Evolutionary conservation across 1,139 yeast species (phyloP).

Genomic region (Nakaseomyces glabratus): DNA sequence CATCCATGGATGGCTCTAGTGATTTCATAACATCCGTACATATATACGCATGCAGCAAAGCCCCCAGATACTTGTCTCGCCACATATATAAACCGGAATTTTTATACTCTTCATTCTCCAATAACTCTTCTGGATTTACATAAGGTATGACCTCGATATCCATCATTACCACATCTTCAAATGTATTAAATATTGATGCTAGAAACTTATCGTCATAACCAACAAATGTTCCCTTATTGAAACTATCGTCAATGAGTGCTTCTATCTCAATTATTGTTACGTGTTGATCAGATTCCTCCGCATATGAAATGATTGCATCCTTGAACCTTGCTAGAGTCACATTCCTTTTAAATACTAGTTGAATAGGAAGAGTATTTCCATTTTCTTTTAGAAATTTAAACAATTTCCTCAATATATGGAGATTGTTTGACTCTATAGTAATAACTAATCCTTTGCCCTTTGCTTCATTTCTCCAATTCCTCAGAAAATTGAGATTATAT

Average conservation of each 20-base stretch:
- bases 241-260: slow-evolving; percentile 2
- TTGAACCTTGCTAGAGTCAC: slow-evolving; percentile 3
- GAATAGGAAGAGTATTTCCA: slow-evolving; percentile 12
- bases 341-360: slow-evolving; percentile 9
- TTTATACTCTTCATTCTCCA: slow-evolving; percentile 32
- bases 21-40: slow-evolving; percentile 31
- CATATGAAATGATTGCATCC: slow-evolving; percentile 6
- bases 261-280: slow-evolving; percentile 6
- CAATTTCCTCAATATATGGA: slow-evolving; percentile 2
- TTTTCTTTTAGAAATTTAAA: slow-evolving; percentile 6
- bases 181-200: slow-evolving; percentile 36
- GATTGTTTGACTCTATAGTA: slow-evolving; percentile 8
- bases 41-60: slow-evolving; percentile 31
- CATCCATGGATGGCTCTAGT: slow-evolving; percentile 36
- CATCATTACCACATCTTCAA: slow-evolving; percentile 39
- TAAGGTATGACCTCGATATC: slow-evolving; percentile 43
- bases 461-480: slow-evolving; percentile 8
- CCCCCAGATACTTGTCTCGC: slow-evolving; percentile 38
- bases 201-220: slow-evolving; percentile 9
- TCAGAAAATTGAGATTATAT: slow-evolving; percentile 9
- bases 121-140: slow-evolving; percentile 33
- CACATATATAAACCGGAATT: slow-evolving; percentile 38
- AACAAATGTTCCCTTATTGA: neutral
- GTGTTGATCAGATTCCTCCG: slow-evolving; percentile 8
- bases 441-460: slow-evolving; percentile 13